Base-by-base conservation (phyloP, 2,329 filamentous ascomycete genomes). In the Cytospora paraplurivora region DNA sequence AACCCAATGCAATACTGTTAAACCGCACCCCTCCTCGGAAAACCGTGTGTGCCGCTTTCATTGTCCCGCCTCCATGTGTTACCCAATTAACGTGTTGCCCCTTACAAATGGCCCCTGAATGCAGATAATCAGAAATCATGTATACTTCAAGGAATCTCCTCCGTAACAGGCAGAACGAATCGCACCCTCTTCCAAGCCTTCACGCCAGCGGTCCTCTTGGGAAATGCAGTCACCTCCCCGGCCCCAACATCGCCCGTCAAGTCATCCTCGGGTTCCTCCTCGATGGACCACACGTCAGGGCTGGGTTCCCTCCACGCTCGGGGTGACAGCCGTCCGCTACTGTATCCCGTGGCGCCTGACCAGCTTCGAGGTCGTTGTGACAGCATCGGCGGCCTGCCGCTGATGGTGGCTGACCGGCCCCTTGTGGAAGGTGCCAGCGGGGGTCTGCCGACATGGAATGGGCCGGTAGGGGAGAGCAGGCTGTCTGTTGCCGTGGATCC, bases 231-330 rank as follows among this genome's bases (percentile, higher is more conserved):
- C 10, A 75, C 19, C 34, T 53, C 54, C 15, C 12, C 59, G 19
- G 49, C 59, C 19, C 59, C 59, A 32, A 61, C 72, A 70, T 81
- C 78, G 66, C 78, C 79, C 73, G 77, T 72, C 32, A 80, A 71
- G 68, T 84, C 81, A 69, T 82, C 81, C 73, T 85, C 83, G 1
- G 81, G 80, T 74, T 86, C 83, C 71, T 86, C 84, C 72, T 84
- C 80, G 62, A 86, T 86, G 35, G 81, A 81, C 80, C 83, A 86
- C 4, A 86, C 84, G 59, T 85, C 83, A 0, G 83, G 83, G 69
- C 83, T 86, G 7, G 84, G 84, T 73, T 84, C 80, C 44, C 83
- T 76, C 84, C 84, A 86, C 1, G 84, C 77, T 62, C 78, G 77
- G 11, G 77, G 78, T 10, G 81, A 79, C 51, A 78, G 76, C 21